Base-by-base conservation (phyloP, 192 early-diverging fungal species). In the Neocallimastix lanati region DNA sequence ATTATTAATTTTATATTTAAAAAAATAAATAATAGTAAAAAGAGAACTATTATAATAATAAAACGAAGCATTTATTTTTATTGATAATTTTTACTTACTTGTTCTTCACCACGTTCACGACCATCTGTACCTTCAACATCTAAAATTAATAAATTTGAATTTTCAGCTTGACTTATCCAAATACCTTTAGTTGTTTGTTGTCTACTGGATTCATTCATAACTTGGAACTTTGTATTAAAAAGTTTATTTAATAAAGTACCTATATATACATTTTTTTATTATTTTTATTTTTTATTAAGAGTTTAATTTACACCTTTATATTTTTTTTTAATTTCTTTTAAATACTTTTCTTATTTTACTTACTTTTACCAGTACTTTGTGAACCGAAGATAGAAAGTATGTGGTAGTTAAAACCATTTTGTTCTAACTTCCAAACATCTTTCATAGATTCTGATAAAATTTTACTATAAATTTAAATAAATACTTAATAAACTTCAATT, bases 61-160 rank as follows among this genome's bases (percentile, higher is more conserved):
- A n/a, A n/a, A n/a, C n/a, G n/a, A n/a, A n/a, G n/a, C n/a, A n/a
- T n/a, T n/a, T n/a, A n/a, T n/a, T n/a, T n/a, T n/a, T n/a, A n/a
- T n/a, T n/a, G n/a, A n/a, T n/a, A n/a, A n/a, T n/a, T n/a, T 33
- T 25, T 3, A 27, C 80, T 14, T 29, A 85, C 95, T 87, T 97
- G 96, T 82, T 99, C 93, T 86, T 99, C 98, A 78, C 97, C 96
- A 76, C 96, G 93, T 83, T 98, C 98, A 58, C 97, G 92, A 38
- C 98, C 98, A 82, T 99, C 98, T 0, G 96, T 98, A 80, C 98
- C 98, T 83, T 99, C 98, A 11, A 99, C 98, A 85, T 99, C 98
- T 88, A 99, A 90, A 29, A 99, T 93, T 21, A 99, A 85, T 28
- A 96, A 89, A 77, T 89, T 88, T 88, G 91, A 90, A 76, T 91